Evolutionary conservation across 2,329 filamentous ascomycete species (phyloP), one percentile per base, ranked within the genome.

Genomic region (Fusarium duplospermum): DNA sequence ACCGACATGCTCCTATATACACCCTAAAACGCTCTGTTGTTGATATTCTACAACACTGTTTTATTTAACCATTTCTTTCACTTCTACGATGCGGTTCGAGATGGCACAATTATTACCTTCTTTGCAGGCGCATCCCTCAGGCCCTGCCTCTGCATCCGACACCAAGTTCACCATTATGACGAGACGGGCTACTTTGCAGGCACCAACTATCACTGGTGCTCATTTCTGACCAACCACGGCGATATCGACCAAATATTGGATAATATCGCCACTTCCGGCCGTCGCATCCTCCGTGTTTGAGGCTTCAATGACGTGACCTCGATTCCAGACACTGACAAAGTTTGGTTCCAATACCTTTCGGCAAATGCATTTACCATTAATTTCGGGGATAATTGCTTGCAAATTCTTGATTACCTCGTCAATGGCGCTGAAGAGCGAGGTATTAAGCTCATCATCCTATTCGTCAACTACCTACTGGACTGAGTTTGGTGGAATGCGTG

Each of bases 381-480:
- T 81, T 90, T 86, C 0, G 89, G 89, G 8, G 77, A 85, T 11
- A 83, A 91, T 75, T 90, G 91, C 2, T 86, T 93, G 2, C 86
- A 90, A 79, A 71, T 74, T 18, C 40, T 45, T 45, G 13, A 8
- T 11, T 22, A 45, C 20, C 20, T 45, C 20, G 40, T 22, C 6
- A 4, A 45, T 22, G 40, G 20, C 40, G 20, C 90, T 2, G 90
- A 91, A 80, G 83, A 84, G 47, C 84, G 88, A 62, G 88, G 87
- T 4, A 85, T 93, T 73, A 91, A 91, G 80, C 82, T 93, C 13
- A 90, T 93, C 71, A 87, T 91, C 77, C 88, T 89, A 72, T 89
- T 92, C 38, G 89, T 92, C 50, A 93, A 93, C 81, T 90, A 92
- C 81, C 81, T 90, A 92, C 81, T 93, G 91, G 90, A 83, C 83